Conservation (phyloP, 2,329 filamentous ascomycete species). For the Colletotrichum sp. region DNA sequence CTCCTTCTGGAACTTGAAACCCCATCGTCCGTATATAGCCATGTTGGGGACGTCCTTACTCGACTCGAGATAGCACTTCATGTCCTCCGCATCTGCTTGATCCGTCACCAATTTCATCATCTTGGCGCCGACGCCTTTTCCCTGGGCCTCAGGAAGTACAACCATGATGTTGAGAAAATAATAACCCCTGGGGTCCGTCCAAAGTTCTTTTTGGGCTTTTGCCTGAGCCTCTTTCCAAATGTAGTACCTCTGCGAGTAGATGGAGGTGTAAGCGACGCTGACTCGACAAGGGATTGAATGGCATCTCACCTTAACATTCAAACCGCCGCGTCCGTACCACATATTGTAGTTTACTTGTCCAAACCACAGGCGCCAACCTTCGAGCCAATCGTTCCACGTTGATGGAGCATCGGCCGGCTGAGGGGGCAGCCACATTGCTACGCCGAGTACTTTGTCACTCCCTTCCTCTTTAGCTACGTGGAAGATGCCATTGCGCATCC, state of each 20-base stretch:
- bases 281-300: neutral
- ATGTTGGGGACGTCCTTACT: constrained; percentile 72
- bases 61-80: constrained; percentile 74
- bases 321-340: constrained; percentile 70
- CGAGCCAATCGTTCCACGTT: constrained; percentile 67
- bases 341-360: constrained; percentile 72
- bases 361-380: constrained; percentile 70
- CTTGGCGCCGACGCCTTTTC: constrained; percentile 68
- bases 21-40: constrained; percentile 73
- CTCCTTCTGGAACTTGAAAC: constrained; percentile 68
- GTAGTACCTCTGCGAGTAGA: constrained; percentile 60
- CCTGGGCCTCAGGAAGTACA: constrained; percentile 68
- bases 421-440: constrained; percentile 75
- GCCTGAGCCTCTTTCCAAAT: constrained; percentile 75
- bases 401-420: constrained; percentile 48
- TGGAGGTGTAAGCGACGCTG: fast-evolving
- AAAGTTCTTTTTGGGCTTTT: constrained; percentile 64
- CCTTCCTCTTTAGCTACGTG: constrained; percentile 69
- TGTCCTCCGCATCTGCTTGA: constrained; percentile 67
- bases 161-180: constrained; percentile 82
- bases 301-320: constrained; percentile 59
- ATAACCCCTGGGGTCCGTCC: constrained; percentile 71
- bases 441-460: constrained; percentile 64
- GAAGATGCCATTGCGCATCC: constrained; percentile 72
- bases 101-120: constrained; percentile 69